These are phyloP conservation scores for Rhodocollybia butyracea DNA, from an alignment of 768 basidiomycete species.

Conservation along the genomic window DNA sequence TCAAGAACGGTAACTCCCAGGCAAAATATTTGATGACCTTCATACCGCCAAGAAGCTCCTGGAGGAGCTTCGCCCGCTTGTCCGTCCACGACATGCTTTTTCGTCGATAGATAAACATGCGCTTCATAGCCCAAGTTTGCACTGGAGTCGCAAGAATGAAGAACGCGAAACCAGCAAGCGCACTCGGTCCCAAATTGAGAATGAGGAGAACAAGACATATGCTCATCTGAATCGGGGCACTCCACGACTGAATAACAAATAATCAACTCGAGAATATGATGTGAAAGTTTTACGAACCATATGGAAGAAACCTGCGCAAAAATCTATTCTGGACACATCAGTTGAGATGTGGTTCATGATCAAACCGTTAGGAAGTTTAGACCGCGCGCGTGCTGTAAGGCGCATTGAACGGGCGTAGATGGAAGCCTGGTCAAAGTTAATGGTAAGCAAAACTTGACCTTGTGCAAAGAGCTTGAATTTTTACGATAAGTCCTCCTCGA, in stretches of 20 bases:
- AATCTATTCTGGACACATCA: conserved; percentile 90
- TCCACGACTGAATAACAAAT: conserved; percentile 47
- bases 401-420: conserved; percentile 78
- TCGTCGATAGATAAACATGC: conserved; percentile 61
- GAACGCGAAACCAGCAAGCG: conserved; percentile 50
- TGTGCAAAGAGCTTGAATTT: too few species aligned
- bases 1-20: conserved; percentile 82
- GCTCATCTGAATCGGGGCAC: conserved; percentile 71
- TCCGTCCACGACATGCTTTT: conserved; percentile 90
- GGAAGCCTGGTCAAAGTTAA: too few species aligned
- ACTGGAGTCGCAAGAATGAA: conserved; percentile 71
- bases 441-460: too few species aligned
- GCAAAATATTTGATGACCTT: conserved; percentile 91
- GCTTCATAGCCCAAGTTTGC: conserved; percentile 73
- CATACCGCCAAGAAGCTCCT: conserved; percentile 88
- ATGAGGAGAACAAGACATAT: conserved; percentile 77
- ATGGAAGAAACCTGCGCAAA: conserved; percentile 77
- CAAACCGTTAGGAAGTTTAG: conserved; percentile 80
- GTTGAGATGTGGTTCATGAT: conserved; percentile 93
- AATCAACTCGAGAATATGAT: not conserved
- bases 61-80: conserved; percentile 82
- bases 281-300: conserved; percentile 37
- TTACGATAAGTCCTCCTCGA: conserved; percentile 82
- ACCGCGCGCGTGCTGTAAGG: conserved; percentile 76
- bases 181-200: conserved; percentile 66